Evolutionary conservation across 805 yeast species (phyloP).

Genomic region (Diddensiella caesifluorescens): DNA sequence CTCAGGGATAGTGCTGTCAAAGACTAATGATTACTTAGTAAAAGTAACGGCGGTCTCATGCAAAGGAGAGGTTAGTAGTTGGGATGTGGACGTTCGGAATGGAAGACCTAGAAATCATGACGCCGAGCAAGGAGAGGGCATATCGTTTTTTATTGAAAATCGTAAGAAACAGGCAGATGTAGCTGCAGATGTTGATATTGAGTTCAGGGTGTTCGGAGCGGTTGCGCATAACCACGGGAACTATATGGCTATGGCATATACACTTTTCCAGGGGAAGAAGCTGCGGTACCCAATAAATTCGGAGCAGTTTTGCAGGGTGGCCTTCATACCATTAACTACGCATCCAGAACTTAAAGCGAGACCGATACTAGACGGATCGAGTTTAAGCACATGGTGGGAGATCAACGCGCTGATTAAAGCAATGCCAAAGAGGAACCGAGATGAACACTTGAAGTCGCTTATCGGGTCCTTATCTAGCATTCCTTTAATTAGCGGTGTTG

Average conservation of each 20-base stretch:
- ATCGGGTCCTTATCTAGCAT: slow-evolving; percentile 1
- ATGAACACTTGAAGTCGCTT: background rate
- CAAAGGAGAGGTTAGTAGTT: slow-evolving; percentile 12
- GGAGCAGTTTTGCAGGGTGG: slow-evolving; percentile 16
- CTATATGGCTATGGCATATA: slow-evolving; percentile 18
- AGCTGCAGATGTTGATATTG: slow-evolving; percentile 7
- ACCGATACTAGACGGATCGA: slow-evolving; percentile 12
- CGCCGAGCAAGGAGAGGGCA: slow-evolving; percentile 2
- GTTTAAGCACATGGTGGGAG: slow-evolving; percentile 19
- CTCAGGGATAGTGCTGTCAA: slow-evolving; percentile 9
- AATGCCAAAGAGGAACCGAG: slow-evolving; percentile 8
- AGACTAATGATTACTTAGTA: slow-evolving; percentile 1
- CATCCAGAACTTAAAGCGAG: slow-evolving; percentile 1
- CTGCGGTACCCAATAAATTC: slow-evolving; percentile 22
- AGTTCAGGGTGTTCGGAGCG: slow-evolving; percentile 17
- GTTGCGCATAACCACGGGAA: slow-evolving; percentile 18
- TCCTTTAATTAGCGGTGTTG: background rate
- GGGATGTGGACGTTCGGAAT: slow-evolving; percentile 2
- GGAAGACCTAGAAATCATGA: background rate
- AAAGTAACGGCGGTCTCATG: slow-evolving; percentile 12
- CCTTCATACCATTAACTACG: slow-evolving; percentile 15
- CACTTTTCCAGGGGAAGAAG: slow-evolving; percentile 13
- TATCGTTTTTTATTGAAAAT: slow-evolving; percentile 7
- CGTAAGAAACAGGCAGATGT: slow-evolving; percentile 7
- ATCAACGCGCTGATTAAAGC: slow-evolving; percentile 11